These are phyloP conservation scores for Cladorrhinum sp. DNA, from an alignment of 2,329 filamentous ascomycete genomes.

Conservation along the genomic window DNA sequence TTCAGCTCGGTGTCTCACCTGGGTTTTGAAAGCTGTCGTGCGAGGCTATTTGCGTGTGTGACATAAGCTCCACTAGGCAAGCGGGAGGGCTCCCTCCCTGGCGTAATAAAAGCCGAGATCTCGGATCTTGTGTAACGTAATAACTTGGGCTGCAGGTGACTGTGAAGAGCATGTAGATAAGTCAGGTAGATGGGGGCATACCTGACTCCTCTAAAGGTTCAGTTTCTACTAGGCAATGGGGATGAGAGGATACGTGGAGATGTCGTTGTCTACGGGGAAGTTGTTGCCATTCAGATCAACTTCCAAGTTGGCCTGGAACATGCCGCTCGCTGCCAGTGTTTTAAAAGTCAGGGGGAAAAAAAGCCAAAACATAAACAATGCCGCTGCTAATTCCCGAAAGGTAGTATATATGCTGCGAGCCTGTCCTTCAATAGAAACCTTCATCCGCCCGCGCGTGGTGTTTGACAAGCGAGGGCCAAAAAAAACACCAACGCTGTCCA, in stretches of 20 bases:
- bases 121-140: slow-evolving; percentile 1
- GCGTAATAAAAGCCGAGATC: slow-evolving; percentile 3
- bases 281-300: too few species aligned
- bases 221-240: neutral
- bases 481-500: too few species aligned
- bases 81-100: neutral
- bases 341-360: neutral
- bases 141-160: neutral
- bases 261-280: too few species aligned
- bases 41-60: neutral
- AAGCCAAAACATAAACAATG: neutral
- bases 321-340: neutral
- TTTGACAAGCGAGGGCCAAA: neutral
- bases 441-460: neutral
- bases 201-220: too few species aligned
- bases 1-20: neutral
- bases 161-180: neutral
- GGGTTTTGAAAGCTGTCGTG: slow-evolving; percentile 5
- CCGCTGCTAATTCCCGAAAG: neutral
- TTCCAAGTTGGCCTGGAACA: too few species aligned
- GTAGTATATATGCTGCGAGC: slow-evolving; percentile 5
- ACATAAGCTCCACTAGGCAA: neutral
- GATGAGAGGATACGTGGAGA: neutral
- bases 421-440: neutral
- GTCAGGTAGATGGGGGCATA: too few species aligned